Conservation (phyloP, 2,329 filamentous ascomycete genomes). For the Teratosphaeria viscida region DNA sequence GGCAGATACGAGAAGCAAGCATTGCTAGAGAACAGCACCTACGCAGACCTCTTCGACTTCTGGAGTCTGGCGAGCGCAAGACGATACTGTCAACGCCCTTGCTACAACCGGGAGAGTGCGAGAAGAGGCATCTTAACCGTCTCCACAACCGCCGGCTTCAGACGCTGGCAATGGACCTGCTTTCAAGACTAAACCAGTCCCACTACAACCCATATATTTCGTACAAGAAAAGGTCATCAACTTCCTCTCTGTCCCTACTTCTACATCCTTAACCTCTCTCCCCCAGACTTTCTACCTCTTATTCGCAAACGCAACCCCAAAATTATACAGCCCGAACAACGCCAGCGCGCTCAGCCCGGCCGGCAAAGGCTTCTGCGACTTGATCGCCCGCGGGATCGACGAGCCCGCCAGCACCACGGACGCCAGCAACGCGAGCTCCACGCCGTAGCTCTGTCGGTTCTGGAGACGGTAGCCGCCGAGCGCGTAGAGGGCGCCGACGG, state of each 20-base stretch:
- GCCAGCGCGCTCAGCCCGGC: slow-evolving; percentile 69
- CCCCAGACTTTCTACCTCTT: background rate
- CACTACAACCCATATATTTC: background rate
- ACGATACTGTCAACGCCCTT: slow-evolving; percentile 6
- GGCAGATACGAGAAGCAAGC: slow-evolving; percentile 3
- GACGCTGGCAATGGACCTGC: slow-evolving; percentile 8
- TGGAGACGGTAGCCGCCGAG: slow-evolving; percentile 74
- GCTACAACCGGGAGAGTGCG: background rate
- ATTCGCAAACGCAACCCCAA: slow-evolving; percentile 55
- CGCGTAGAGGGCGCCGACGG: slow-evolving; percentile 69
- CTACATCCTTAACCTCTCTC: background rate
- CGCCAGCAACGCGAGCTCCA: slow-evolving; percentile 81
- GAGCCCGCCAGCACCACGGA: slow-evolving; percentile 75
- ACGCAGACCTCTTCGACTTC: slow-evolving; percentile 6
- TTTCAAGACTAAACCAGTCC: background rate
- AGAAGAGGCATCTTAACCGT: slow-evolving; percentile 9
- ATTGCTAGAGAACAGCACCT: slow-evolving; percentile 2
- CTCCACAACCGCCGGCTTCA: slow-evolving; percentile 1
- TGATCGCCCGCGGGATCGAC: slow-evolving; percentile 77
- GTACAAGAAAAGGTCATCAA: background rate
- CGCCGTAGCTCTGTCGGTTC: slow-evolving; percentile 63
- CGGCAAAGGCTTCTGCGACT: slow-evolving; percentile 73
- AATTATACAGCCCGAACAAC: slow-evolving; percentile 65
- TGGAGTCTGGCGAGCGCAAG: slow-evolving; percentile 10
- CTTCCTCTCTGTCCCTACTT: background rate